These are phyloP conservation scores for Adenanthera pavonina DNA, from an alignment of 306 rosid genomes.

Conservation along the genomic window DNA sequence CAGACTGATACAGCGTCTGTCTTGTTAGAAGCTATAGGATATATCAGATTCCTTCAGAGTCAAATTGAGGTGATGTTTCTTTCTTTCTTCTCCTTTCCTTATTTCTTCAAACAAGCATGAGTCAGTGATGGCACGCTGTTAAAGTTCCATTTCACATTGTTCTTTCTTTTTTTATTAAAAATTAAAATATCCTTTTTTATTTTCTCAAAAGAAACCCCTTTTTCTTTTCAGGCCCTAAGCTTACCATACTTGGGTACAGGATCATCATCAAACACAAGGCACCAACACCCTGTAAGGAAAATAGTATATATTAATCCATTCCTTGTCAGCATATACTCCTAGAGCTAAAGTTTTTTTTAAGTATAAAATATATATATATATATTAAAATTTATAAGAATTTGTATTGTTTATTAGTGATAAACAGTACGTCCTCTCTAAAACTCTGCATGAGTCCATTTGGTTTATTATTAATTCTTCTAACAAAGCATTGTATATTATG, in stretches of 20 bases:
- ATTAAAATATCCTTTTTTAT: background rate
- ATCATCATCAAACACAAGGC: slow-evolving; percentile 62
- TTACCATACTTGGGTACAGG: slow-evolving; percentile 77
- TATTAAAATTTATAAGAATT: too few relatives aligned
- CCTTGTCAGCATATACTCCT: background rate
- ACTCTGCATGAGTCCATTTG: too few relatives aligned
- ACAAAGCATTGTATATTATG: background rate
- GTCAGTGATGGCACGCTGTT: slow-evolving; percentile 45
- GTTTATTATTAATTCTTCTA: too few relatives aligned
- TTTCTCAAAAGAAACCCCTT: slow-evolving; percentile 30
- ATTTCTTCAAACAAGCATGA: slow-evolving; percentile 48
- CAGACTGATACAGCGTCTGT: slow-evolving; percentile 99
- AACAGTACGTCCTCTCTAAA: too few relatives aligned
- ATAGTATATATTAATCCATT: slow-evolving; percentile 25
- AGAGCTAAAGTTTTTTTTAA: too few relatives aligned
- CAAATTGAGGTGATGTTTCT: slow-evolving; percentile 92
- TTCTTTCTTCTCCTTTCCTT: slow-evolving; percentile 12
- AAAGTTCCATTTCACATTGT: slow-evolving; percentile 44
- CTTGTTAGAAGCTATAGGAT: slow-evolving; percentile 98
- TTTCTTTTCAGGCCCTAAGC: slow-evolving; percentile 70
- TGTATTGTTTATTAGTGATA: too few relatives aligned
- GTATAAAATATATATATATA: too few relatives aligned
- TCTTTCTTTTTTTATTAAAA: background rate
- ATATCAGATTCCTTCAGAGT: slow-evolving; percentile 99
- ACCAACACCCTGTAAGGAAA: slow-evolving; percentile 61